Evolutionary conservation across 2,329 filamentous ascomycete species (phyloP), one percentile per base, ranked within the genome.

Genomic region (Aspergillus hortae): DNA sequence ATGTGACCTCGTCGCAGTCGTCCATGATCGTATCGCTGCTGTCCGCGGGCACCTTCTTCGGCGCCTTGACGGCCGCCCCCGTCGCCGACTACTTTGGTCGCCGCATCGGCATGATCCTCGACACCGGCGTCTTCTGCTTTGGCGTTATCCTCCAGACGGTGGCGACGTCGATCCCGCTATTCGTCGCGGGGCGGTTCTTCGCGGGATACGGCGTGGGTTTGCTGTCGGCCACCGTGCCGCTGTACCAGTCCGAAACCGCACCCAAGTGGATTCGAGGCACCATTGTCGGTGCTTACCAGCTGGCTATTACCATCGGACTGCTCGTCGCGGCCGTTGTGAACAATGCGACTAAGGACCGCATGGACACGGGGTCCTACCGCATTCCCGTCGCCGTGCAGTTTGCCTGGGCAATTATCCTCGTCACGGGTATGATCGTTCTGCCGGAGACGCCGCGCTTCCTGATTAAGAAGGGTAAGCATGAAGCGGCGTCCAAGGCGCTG

Each of bases 371-470:
- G 57, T 82, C 82, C 11, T 92, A 90, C 78, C 86, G 90, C 58
- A 90, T 94, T 53, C 87, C 89, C 44, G 90, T 94, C 60, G 83
- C 77, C 38, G 76, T 95, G 48, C 90, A 95, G 73, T 90, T 91
- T 74, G 73, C 83, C 49, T 95, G 88, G 87, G 89, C 87, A 41
- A 47, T 91, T 44, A 86, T 94, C 57, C 84, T 95, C 19, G 87
- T 76, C 19, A 68, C 65, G 48, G 90, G 90, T 63, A 82, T 95
- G 49, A 72, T 90, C 59, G 71, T 89, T 64, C 83, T 95, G 12
- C 90, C 90, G 46, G 90, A 95, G 69, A 91, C 89, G 0, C 90
- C 90, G 32, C 86, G 90, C 60, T 94, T 86, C 79, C 90, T 84
- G 64, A 88, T 95, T 75, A 91, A 90, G 79, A 84, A 84, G 66